Conservation (phyloP, 768 basidiomycete species). For the Mrakia blollopis region DNA sequence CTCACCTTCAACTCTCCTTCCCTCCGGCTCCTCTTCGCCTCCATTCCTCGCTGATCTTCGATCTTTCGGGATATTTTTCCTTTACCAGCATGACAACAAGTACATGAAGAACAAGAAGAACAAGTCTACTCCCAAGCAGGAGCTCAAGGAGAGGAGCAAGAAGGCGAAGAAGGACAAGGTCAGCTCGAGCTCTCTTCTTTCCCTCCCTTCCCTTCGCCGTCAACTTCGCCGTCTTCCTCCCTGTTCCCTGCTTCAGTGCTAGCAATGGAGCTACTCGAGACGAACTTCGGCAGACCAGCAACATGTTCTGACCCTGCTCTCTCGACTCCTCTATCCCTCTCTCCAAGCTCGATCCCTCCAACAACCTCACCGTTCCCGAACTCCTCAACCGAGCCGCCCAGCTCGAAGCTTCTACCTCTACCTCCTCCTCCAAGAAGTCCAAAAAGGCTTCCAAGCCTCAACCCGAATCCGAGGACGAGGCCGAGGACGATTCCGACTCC, state of each 20-base stretch:
- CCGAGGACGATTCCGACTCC: slow-evolving; percentile 43
- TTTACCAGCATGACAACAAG: slow-evolving; percentile 55
- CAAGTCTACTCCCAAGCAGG: slow-evolving; percentile 69
- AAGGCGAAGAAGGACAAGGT: slow-evolving; percentile 83
- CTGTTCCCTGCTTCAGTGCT: background rate
- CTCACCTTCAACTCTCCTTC: background rate
- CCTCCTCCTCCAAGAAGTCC: slow-evolving; percentile 40
- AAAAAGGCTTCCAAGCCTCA: slow-evolving; percentile 38
- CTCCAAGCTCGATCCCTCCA: slow-evolving; percentile 80
- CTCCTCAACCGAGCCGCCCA: slow-evolving; percentile 54
- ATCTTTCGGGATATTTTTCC: background rate
- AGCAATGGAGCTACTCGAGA: background rate
- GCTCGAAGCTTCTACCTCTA: slow-evolving; percentile 32
- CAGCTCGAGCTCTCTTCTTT: background rate
- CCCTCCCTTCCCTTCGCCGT: background rate
- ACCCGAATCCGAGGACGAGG: slow-evolving; percentile 40
- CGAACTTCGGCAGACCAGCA: background rate
- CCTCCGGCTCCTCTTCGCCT: background rate
- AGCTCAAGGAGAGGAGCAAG: slow-evolving; percentile 79
- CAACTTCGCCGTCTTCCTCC: background rate
- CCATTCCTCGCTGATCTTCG: background rate
- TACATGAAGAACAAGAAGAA: slow-evolving; percentile 65
- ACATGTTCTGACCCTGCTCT: background rate
- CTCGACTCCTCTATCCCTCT: background rate
- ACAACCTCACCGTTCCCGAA: slow-evolving; percentile 73